Percentiles rank a stretch among this genome's conserved stretches.
Evolutionary conservation across 768 basidiomycete species (phyloP).

Genomic region (Phanerochaete sordida): DNA sequence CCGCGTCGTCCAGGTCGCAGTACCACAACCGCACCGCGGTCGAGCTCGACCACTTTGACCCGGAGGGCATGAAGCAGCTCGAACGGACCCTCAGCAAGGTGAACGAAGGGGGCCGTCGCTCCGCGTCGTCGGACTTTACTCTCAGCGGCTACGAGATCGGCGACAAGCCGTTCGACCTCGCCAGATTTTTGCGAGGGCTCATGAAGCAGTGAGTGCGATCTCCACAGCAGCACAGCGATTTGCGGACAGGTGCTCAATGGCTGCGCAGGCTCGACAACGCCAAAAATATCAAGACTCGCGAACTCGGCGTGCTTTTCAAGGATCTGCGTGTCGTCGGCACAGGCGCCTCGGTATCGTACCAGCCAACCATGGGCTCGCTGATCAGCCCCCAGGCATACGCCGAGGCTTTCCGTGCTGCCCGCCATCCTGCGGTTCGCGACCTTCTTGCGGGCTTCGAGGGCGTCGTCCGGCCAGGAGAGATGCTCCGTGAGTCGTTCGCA

Average conservation of each 20-base stretch:
- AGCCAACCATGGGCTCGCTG: constrained; percentile 59
- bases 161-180: constrained; percentile 27
- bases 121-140: constrained; percentile 14
- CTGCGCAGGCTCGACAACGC: constrained; percentile 40
- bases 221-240: neutral
- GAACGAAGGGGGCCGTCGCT: neutral
- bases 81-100: neutral
- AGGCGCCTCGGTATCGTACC: constrained; percentile 51
- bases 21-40: constrained; percentile 20
- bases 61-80: constrained; percentile 37
- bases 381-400: constrained; percentile 50
- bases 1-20: neutral
- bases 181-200: constrained; percentile 22
- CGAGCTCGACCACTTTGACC: constrained; percentile 51
- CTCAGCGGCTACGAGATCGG: constrained; percentile 12
- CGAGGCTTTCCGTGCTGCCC: constrained; percentile 37
- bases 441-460: constrained; percentile 55
- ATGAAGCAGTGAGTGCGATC: constrained; percentile 18
- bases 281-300: constrained; percentile 42
- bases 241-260: no score
- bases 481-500: constrained; percentile 44
- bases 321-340: constrained; percentile 57
- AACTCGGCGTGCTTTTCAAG: constrained; percentile 60
- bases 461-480: constrained; percentile 57
- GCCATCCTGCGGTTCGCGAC: constrained; percentile 59